Base-by-base conservation (phyloP, 2,329 filamentous ascomycete genomes). In the Raffaelea deltoideospora region DNA sequence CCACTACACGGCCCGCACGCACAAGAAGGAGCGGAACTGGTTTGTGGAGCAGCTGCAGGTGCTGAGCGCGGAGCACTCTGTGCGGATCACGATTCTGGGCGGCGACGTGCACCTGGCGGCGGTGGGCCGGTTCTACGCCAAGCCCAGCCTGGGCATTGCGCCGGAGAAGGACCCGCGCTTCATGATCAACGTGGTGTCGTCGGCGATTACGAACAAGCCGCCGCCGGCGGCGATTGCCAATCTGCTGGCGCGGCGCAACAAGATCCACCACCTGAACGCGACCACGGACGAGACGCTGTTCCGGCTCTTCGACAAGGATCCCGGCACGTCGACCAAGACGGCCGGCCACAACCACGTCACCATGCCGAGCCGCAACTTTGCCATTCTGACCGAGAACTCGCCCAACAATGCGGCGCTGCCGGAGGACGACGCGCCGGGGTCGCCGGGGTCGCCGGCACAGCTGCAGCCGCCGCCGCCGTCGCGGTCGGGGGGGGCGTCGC, bases 71-170 rank as follows among this genome's bases (percentile, higher is more conserved):
- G 80, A 87, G 47, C 90, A 86, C 53, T 93, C 85, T 3, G 75
- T 93, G 15, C 81, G 90, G 37, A 70, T 95, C 37, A 96, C 86
- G 4, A 93, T 98, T 43, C 67, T 98, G 4, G 82, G 88, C 46
- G 90, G 90, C 20, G 90, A 96, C 51, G 90, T 96, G 31, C 88
- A 96, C 55, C 64, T 96, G 28, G 87, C 83, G 21, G 90, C 87
- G 11, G 67, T 96, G 20, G 90, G 90, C 0, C 83, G 90, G 42
- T 96, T 98, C 64, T 95, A 93, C 63, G 87, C 84, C 14, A 90
- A 90, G 49, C 83, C 85, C 8, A 78, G 77, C 47, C 67, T 90
- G 31, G 69, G 77, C 37, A 69, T 94, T 24, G 69, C 83, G 1
- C 79, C 77, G 38, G 80, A 88, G 52, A 69, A 78, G 41, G 90